Evolutionary conservation across 1,139 yeast species (phyloP), one percentile per base, ranked within the genome.

Genomic region (Diutina catenulata): DNA sequence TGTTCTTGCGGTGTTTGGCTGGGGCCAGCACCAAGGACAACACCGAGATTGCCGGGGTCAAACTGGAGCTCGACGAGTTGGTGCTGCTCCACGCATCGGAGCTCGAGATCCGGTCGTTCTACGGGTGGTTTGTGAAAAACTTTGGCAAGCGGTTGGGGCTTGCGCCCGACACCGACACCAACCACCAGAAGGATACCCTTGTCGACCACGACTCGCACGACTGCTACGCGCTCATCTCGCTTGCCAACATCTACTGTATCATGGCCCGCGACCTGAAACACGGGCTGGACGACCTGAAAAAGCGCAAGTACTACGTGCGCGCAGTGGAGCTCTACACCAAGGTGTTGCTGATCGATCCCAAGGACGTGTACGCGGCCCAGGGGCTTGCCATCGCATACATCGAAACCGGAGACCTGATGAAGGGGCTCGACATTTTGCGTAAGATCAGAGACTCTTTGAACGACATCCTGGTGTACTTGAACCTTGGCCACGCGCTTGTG

Each of bases 351-450:
- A 64, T 87, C 27, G 98, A 91, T 59, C 74, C 91, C 5, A 68
- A 73, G 47, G 86, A 91, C 55, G 94, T 91, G 1, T 91, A 80
- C 60, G 99, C 97, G 2, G 98, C 98, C 1, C 98, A 91, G 57
- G 99, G 99, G 39, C 70, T 93, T 45, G 98, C 97, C 1, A 87
- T 91, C 40, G 76, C 88, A 9, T 82, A 86, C 56, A 94, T 94
- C 18, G 97, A 88, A 49, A 81, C 81, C 51, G 83, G 82, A 50
- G 80, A 84, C 43, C 61, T 76, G 18, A 77, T 74, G 31, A 70
- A 79, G 45, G 95, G 97, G 1, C 68, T 87, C 50, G 94, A 86
- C 47, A 79, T 87, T 39, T 78, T 93, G 52, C 74, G 94, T 57
- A 87, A 88, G 49, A 78, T 88, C 39, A 75, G 96, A 53, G 98